phyloP scores from a whole-genome alignment of 2,329 filamentous ascomycete species.

The Daldinia sp. region DNA sequence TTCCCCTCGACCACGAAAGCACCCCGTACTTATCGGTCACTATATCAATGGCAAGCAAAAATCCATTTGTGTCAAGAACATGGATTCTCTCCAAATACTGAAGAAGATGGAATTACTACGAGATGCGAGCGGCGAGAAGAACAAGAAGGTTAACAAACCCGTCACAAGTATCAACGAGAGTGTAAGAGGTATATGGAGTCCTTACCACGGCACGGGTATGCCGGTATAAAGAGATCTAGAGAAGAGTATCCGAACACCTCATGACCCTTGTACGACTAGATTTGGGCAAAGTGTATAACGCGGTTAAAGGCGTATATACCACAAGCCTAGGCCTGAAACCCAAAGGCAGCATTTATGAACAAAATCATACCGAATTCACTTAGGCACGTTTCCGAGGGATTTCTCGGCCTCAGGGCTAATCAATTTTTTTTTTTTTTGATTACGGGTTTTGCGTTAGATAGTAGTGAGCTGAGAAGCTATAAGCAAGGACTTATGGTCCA shows the following conservation, averaged over 20 bases:
- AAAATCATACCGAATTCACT: constrained; percentile 21
- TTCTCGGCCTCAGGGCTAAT: not conserved
- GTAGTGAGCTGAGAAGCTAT: constrained; percentile 11
- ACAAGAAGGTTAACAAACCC: constrained; percentile 72
- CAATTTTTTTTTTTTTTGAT: not conserved
- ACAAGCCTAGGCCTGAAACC: constrained; percentile 1
- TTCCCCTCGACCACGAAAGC: constrained; percentile 88
- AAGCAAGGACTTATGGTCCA: constrained; percentile 19
- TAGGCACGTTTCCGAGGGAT: not conserved
- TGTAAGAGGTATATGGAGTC: constrained; percentile 78
- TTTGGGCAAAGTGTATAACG: constrained; percentile 22
- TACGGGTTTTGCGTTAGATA: constrained; percentile 9
- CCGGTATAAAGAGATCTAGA: constrained; percentile 57
- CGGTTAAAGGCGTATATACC: constrained; percentile 25
- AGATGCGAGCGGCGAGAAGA: constrained; percentile 80
- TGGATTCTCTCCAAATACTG: constrained; percentile 82
- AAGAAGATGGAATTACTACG: constrained; percentile 81
- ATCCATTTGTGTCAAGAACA: constrained; percentile 87
- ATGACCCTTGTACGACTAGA: constrained; percentile 27
- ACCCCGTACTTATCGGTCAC: constrained; percentile 88
- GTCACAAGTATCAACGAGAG: constrained; percentile 73
- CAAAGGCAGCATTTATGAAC: constrained; percentile 22
- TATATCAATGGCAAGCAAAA: constrained; percentile 94
- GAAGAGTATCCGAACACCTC: constrained; percentile 12
- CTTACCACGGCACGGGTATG: constrained; percentile 73